Percentiles rank a stretch among this genome's conserved stretches.
These are phyloP conservation scores for Diutina ranongensis DNA, from an alignment of 1,139 yeast species.

Conservation along the genomic window DNA sequence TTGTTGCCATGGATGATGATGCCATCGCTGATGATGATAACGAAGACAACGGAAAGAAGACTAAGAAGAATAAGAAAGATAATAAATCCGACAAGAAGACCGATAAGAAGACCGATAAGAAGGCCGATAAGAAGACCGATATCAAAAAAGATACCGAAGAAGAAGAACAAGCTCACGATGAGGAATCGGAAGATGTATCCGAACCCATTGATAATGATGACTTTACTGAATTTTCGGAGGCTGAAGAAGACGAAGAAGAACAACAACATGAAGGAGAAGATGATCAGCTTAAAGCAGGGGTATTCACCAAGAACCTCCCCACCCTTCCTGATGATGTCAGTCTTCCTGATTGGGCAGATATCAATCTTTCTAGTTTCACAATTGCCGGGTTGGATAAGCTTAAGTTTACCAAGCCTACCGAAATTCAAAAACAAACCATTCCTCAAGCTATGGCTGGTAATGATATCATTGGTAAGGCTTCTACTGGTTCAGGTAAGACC, in stretches of 20 bases:
- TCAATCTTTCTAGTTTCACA: background rate
- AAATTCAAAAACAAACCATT: constrained; percentile 68
- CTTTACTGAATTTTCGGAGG: constrained; percentile 11
- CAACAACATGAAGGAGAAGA: constrained; percentile 13
- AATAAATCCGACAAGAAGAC: constrained; percentile 9
- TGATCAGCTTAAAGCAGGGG: constrained; percentile 7
- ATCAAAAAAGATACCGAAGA: constrained; percentile 10
- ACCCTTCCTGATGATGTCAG: background rate
- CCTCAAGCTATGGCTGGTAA: constrained; percentile 63
- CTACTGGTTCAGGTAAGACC: constrained; percentile 97
- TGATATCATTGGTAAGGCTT: constrained; percentile 91
- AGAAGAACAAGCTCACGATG: constrained; percentile 7
- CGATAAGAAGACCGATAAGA: constrained; percentile 10
- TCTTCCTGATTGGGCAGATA: background rate
- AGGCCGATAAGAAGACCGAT: constrained; percentile 8
- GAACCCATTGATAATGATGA: constrained; percentile 10
- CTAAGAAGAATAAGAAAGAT: background rate
- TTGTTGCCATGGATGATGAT: constrained; percentile 28
- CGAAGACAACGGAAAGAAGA: constrained; percentile 13
- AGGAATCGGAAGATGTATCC: background rate
- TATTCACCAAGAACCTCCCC: background rate
- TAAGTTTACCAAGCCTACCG: constrained; percentile 66
- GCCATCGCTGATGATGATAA: constrained; percentile 15
- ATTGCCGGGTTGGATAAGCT: constrained; percentile 42
- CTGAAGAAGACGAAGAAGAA: constrained; percentile 12